These are phyloP conservation scores for Wakefieldia striispora DNA, from an alignment of 768 basidiomycete species.

Conservation along the genomic window DNA sequence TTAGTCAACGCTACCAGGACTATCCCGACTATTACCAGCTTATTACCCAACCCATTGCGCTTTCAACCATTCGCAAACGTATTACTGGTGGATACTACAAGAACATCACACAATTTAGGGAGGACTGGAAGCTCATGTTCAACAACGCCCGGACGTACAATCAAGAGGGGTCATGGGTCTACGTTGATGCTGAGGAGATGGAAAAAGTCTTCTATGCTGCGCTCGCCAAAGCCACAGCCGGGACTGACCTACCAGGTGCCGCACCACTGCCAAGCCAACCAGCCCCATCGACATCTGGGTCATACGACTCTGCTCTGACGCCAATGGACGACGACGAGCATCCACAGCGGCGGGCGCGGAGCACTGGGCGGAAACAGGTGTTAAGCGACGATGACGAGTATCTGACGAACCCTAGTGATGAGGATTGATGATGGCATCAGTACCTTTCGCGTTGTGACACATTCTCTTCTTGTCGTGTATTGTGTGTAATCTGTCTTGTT, in stretches of 20 bases:
- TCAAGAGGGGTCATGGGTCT: slow-evolving; percentile 93
- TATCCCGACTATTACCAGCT: slow-evolving; percentile 93
- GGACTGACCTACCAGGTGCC: slow-evolving; percentile 75
- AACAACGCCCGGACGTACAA: slow-evolving; percentile 93
- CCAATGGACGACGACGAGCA: slow-evolving; percentile 83
- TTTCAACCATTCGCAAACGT: slow-evolving; percentile 83
- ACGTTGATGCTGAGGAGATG: slow-evolving; percentile 92
- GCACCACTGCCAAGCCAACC: slow-evolving; percentile 35
- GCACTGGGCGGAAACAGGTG: slow-evolving; percentile 66
- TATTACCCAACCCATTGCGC: slow-evolving; percentile 84
- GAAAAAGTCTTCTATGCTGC: slow-evolving; percentile 80
- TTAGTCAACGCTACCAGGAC: slow-evolving; percentile 45
- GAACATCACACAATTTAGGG: slow-evolving; percentile 64
- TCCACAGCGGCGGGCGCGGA: slow-evolving; percentile 54
- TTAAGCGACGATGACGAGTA: slow-evolving; percentile 67
- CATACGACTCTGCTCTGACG: slow-evolving; percentile 66
- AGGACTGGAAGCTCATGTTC: slow-evolving; percentile 91
- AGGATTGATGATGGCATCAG: slow-evolving; percentile 42
- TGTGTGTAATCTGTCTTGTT: too few relatives aligned
- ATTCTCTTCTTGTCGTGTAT: too few relatives aligned
- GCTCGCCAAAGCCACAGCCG: slow-evolving; percentile 61
- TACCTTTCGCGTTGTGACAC: too few relatives aligned
- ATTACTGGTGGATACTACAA: slow-evolving; percentile 67
- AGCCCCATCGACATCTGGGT: slow-evolving; percentile 39
- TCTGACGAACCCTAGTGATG: slow-evolving; percentile 68